Conservation (phyloP, 2,329 filamentous ascomycete genomes). For the Talaromyces verruculosus region DNA sequence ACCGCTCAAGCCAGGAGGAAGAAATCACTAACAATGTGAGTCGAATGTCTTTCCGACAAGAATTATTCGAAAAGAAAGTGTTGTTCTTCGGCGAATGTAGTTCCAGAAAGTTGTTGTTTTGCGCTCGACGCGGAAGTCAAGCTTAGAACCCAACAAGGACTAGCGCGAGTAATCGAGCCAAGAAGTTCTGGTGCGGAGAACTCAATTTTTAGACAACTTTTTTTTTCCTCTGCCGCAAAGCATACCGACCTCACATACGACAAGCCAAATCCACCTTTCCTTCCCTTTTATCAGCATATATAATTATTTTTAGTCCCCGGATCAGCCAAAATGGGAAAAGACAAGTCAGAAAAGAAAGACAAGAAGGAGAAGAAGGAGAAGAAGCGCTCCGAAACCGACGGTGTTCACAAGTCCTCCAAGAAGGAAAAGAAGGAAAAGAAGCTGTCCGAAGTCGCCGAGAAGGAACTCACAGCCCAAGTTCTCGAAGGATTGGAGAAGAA, state of each 20-base stretch:
- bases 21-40: background rate
- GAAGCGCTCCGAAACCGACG: constrained; percentile 49
- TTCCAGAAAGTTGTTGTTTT: constrained; percentile 14
- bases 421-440: constrained; percentile 47
- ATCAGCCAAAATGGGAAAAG: constrained; percentile 46
- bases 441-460: constrained; percentile 42
- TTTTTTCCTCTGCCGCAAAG: constrained; percentile 23
- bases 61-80: background rate
- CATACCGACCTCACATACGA: background rate
- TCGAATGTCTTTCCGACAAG: background rate
- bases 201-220: constrained; percentile 21
- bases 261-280: background rate
- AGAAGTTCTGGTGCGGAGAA: constrained; percentile 22
- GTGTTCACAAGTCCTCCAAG: constrained; percentile 43
- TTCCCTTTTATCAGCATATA: background rate
- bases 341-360: constrained; percentile 41
- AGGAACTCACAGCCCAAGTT: constrained; percentile 40
- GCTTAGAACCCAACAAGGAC: constrained; percentile 28
- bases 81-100: background rate
- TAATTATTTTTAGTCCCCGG: background rate
- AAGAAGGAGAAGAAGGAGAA: constrained; percentile 46
- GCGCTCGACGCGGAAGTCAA: constrained; percentile 21
- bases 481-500: constrained; percentile 37
- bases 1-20: background rate
- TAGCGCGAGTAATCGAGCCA: constrained; percentile 32